A percentile compares a stretch with the other conserved stretches of the same genome.
These are phyloP conservation scores for Phytophthora pseudosyringae DNA, from an alignment of 352 stramenopile genomes.

Conservation along the genomic window DNA sequence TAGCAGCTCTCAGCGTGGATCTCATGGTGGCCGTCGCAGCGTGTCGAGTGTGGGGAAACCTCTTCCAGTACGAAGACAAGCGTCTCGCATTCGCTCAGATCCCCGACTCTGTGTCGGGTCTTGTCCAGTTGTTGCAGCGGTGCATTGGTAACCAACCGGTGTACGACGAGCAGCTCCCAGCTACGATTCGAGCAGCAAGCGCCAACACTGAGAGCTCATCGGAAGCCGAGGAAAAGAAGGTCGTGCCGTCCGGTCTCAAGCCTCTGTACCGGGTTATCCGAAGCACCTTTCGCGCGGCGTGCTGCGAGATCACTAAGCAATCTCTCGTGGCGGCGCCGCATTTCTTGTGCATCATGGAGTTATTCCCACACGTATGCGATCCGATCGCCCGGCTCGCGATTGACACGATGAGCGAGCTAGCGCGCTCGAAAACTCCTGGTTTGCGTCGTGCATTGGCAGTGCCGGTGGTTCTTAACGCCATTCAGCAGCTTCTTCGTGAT, in stretches of 20 bases:
- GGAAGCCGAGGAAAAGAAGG: constrained; percentile 23
- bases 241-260: constrained; percentile 30
- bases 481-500: constrained; percentile 50
- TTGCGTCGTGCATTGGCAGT: constrained; percentile 46
- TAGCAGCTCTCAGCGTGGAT: constrained; percentile 28
- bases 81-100: constrained; percentile 48
- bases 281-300: constrained; percentile 34
- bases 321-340: constrained; percentile 45
- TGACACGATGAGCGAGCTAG: constrained; percentile 46
- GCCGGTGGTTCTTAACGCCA: constrained; percentile 48
- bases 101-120: constrained; percentile 41
- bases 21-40: constrained; percentile 43
- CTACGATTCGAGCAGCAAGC: constrained; percentile 6
- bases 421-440: constrained; percentile 18
- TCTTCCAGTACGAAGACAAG: constrained; percentile 70
- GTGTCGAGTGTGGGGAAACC: constrained; percentile 68
- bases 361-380: constrained; percentile 50
- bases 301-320: constrained; percentile 38
- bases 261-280: constrained; percentile 46
- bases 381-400: constrained; percentile 51
- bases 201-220: background rate
- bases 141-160: constrained; percentile 16
- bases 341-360: constrained; percentile 53
- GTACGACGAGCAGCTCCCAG: background rate
- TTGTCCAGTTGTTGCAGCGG: constrained; percentile 46